phyloP scores from a whole-genome alignment of 257 asterid genomes.

The Plantago ovata region DNA sequence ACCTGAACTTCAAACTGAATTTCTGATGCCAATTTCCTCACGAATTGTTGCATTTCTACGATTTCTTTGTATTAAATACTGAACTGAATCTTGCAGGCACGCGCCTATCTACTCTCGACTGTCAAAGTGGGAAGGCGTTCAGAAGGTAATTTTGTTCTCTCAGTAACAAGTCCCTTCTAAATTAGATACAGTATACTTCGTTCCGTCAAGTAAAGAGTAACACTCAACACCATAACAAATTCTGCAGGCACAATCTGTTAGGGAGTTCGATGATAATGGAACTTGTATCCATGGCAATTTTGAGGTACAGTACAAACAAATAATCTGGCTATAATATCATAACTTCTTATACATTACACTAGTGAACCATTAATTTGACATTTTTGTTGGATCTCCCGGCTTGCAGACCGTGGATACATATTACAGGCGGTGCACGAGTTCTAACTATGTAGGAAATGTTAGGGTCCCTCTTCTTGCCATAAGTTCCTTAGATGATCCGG shows the following conservation, averaged over 20 bases:
- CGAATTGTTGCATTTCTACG: no score
- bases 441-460: constrained; percentile 63
- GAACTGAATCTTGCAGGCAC: constrained; percentile 32
- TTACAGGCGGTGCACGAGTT: constrained; percentile 76
- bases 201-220: not conserved
- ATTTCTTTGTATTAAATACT: not conserved
- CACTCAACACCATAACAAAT: not conserved
- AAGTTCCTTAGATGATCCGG: constrained; percentile 84
- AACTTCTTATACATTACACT: no score
- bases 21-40: constrained; percentile 3
- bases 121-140: constrained; percentile 63
- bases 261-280: constrained; percentile 59
- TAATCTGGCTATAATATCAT: no score
- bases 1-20: no score
- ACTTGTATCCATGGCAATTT: constrained; percentile 53
- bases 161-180: not conserved
- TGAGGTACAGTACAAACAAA: constrained; percentile 61
- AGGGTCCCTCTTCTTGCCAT: constrained; percentile 84
- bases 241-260: constrained; percentile 39
- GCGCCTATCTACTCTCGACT: constrained; percentile 46
- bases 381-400: no score
- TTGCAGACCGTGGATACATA: constrained; percentile 74
- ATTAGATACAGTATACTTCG: no score
- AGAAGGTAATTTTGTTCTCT: constrained; percentile 30
- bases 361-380: no score